Base-by-base conservation (phyloP, 2,329 filamentous ascomycete genomes). In the Chaetomium sp. region DNA sequence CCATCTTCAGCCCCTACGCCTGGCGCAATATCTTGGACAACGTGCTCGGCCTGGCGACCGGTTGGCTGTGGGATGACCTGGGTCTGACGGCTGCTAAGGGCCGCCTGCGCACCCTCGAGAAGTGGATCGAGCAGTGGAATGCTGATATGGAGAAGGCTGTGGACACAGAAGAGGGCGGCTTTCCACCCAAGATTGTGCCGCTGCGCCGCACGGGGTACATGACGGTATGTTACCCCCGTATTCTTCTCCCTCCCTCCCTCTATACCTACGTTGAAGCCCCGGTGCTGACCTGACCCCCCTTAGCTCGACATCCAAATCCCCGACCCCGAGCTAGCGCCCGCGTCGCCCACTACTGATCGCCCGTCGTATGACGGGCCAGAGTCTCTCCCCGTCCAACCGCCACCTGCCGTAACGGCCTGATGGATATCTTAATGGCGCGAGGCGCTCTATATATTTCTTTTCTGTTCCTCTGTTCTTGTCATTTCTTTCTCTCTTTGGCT, bases 11-110 rank as follows among this genome's bases (percentile, higher is more conserved):
- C 65, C 92, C 94, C 0, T 91, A 85, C 69, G 84, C 79, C 53
- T 73, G 81, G 64, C 79, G 89, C 50, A 95, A 95, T 63, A 83
- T 91, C 66, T 61, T 96, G 0, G 94, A 99, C 70, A 82, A 84
- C 10, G 69, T 89, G 9, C 69, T 97, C 63, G 91, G 92, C 1
- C 76, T 95, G 4, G 72, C 91, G 37, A 97, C 94, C 0, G 89
- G 92, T 27, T 99, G 91, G 89, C 66, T 97, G 37, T 97, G 91
- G 90, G 94, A 99, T 57, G 92, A 97, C 68, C 65, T 92, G 27
- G 91, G 92, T 1, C 72, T 89, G 38, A 88, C 88, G 3, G 84
- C 80, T 7, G 80, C 87, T 57, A 97, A 97, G 74, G 75, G 77
- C 27, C 80, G 85, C 54, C 70, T 96, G 46, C 80, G 78, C 54